Evolutionary conservation across 306 rosid genomes (phyloP), one percentile per base, ranked within the genome.

Genomic region (Senna siamea): DNA sequence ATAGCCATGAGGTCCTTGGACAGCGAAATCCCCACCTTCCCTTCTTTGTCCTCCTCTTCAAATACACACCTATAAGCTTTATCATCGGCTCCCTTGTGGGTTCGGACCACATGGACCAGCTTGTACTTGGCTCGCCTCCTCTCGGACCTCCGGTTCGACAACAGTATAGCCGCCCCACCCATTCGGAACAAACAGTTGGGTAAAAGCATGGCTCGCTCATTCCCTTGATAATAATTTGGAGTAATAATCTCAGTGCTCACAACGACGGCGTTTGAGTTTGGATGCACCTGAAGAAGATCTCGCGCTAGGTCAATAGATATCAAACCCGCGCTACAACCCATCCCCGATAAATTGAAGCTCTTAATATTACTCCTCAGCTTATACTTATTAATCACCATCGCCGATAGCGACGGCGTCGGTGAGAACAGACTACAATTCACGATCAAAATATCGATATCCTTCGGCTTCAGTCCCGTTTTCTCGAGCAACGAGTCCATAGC

Each of bases 201-300:
- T 7, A 92, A 72, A 47, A 92, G 93, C 97, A 89, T 92, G 5
- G 97, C 97, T 18, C 97, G 57, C 67, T 92, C 97, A 0, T 92
- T 92, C 4, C 97, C 97, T 54, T 92, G 90, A 72, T 92, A 92
- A 57, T 88, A 92, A 48, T 92, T 92, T 0, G 97, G 97, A 0
- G 96, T 92, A 2, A 92, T 89, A 40, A 92, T 92, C 81, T 92
- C 97, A 0, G 97, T 92, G 69, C 97, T 92, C n/a, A 92, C 85
- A n/a, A 89, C 84, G 7, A 92, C 92, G 0, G 93, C 96, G 56
- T 92, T 86, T 0, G 96, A 89, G 23, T 85, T 92, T 0, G 96
- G 97, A 46, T 89, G 93, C 6, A 89, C 83, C 22, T 89, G 97
- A 40, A 92, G 96, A 57, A 92, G 89, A 47, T 92, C 97, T 0